Conservation (phyloP, 768 basidiomycete genomes). For the Antrodiella citrinella region DNA sequence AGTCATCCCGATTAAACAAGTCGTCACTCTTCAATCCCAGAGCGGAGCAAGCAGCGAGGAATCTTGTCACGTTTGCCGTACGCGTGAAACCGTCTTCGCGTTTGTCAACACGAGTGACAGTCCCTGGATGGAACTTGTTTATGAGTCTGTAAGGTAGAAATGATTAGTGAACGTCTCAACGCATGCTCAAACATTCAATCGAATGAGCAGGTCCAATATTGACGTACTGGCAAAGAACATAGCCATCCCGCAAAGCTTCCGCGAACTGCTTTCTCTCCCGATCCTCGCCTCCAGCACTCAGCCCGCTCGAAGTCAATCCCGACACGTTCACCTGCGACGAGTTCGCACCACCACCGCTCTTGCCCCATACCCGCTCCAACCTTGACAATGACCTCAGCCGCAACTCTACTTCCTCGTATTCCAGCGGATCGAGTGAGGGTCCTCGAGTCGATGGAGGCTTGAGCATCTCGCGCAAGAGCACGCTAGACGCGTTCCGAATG, state of each 20-base stretch:
- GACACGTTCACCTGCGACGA: constrained; percentile 27
- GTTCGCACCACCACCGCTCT: constrained; percentile 44
- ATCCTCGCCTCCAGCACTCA: constrained; percentile 57
- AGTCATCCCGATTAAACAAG: constrained; percentile 60
- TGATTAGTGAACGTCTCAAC: no score
- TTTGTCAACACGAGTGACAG: constrained; percentile 53
- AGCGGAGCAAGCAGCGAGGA: constrained; percentile 66
- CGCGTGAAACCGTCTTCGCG: constrained; percentile 60
- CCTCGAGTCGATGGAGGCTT: constrained; percentile 49
- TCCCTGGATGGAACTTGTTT: constrained; percentile 64
- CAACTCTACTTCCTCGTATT: constrained; percentile 73
- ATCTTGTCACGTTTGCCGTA: constrained; percentile 67
- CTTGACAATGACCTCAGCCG: constrained; percentile 52
- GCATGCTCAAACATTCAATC: neutral
- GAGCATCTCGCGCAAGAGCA: constrained; percentile 60
- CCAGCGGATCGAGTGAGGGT: constrained; percentile 39
- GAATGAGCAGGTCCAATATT: constrained; percentile 4
- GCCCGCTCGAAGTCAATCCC: constrained; percentile 23
- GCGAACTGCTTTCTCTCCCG: constrained; percentile 65
- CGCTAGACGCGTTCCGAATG: constrained; percentile 54
- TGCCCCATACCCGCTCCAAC: constrained; percentile 72
- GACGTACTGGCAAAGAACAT: constrained; percentile 84
- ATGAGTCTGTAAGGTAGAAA: constrained; percentile 43
- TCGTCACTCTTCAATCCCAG: constrained; percentile 57
- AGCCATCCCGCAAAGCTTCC: constrained; percentile 77